A percentile compares a stretch with the other conserved stretches of the same genome.
Evolutionary conservation across 192 early-diverging fungal species (phyloP).

Genomic region (Entomortierella lignicola): DNA sequence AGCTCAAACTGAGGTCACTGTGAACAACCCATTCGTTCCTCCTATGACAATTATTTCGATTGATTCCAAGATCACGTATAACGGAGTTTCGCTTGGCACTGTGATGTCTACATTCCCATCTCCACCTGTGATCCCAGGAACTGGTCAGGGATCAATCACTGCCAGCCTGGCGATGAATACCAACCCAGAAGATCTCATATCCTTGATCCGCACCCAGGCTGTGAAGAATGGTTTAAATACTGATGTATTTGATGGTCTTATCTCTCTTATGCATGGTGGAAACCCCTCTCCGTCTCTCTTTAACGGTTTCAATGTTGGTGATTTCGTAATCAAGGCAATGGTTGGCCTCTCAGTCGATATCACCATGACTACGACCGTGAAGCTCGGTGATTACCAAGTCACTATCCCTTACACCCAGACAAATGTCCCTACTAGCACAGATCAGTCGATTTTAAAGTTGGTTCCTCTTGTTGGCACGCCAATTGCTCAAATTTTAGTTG

Average conservation of each 20-base stretch:
- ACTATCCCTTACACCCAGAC: conserved; percentile 53
- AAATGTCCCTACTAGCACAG: conserved; percentile 54
- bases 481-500: conserved; percentile 60
- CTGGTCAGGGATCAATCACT: conserved; percentile 44
- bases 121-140: conserved; percentile 50
- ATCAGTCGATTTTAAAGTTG: conserved; percentile 53
- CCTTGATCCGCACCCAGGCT: conserved; percentile 56
- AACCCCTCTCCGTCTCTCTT: conserved; percentile 43
- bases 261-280: conserved; percentile 40
- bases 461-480: conserved; percentile 63
- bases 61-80: conserved; percentile 45
- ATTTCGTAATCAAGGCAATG: conserved; percentile 56
- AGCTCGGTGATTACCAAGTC: conserved; percentile 60
- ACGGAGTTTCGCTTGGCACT: conserved; percentile 55
- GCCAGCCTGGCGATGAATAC: conserved; percentile 59
- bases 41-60: conserved; percentile 57
- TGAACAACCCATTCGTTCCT: conserved; percentile 63
- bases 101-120: conserved; percentile 52
- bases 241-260: conserved; percentile 55
- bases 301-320: conserved; percentile 52
- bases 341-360: conserved; percentile 55
- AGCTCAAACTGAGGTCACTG: conserved; percentile 54
- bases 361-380: conserved; percentile 46
- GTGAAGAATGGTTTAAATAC: conserved; percentile 49
- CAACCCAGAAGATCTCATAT: conserved; percentile 54